Conservation (phyloP, 2,329 filamentous ascomycete genomes). For the Pseudocercospora ulei region DNA sequence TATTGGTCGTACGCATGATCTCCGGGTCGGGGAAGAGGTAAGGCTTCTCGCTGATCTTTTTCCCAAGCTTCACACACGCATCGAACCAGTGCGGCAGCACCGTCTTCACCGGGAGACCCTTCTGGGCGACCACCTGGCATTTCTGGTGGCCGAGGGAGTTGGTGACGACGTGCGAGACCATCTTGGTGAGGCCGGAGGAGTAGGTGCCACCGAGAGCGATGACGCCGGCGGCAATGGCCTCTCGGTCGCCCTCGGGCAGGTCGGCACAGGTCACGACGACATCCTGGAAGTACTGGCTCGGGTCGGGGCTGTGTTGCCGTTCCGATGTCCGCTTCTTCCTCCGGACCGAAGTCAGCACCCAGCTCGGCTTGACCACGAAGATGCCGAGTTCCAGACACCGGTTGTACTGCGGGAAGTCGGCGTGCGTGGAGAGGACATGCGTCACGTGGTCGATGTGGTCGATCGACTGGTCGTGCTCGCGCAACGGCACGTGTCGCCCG, state of each 20-base stretch:
- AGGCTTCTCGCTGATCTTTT: slow-evolving; percentile 77
- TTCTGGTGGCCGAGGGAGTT: slow-evolving; percentile 65
- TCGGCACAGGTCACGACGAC: slow-evolving; percentile 75
- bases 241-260: slow-evolving; percentile 75
- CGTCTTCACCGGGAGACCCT: slow-evolving; percentile 63
- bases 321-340: slow-evolving; percentile 65
- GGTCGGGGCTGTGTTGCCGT: slow-evolving; percentile 81
- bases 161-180: slow-evolving; percentile 83
- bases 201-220: slow-evolving; percentile 82
- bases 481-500: slow-evolving; percentile 40
- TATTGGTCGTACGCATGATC: slow-evolving; percentile 48
- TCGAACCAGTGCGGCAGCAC: slow-evolving; percentile 97
- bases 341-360: slow-evolving; percentile 63
- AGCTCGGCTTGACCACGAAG: slow-evolving; percentile 70
- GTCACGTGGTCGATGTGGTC: slow-evolving; percentile 44
- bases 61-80: slow-evolving; percentile 86
- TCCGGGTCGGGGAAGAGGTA: slow-evolving; percentile 81
- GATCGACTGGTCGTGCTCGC: slow-evolving; percentile 34
- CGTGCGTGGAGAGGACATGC: slow-evolving; percentile 63
- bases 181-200: slow-evolving; percentile 57
- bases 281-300: slow-evolving; percentile 77
- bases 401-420: slow-evolving; percentile 83
- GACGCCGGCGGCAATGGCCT: slow-evolving; percentile 82
- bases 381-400: slow-evolving; percentile 66
- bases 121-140: slow-evolving; percentile 53